phyloP scores from a whole-genome alignment of 139 green algal genomes.

The Diplosphaera chodatii region DNA sequence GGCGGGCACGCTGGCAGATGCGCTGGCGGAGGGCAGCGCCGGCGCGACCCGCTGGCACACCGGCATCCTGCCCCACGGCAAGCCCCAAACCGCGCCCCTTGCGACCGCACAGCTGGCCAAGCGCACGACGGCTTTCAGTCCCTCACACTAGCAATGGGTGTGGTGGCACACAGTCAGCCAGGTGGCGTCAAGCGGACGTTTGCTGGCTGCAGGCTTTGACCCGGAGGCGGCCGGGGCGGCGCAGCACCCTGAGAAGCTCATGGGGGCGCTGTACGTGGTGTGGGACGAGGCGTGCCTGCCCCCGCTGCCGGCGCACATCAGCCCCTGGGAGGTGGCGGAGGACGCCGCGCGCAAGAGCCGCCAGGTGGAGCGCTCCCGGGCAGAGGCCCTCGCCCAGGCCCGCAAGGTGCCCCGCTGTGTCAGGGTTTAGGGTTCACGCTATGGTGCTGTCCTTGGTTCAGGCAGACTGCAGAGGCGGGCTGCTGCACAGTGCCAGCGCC shows the following conservation, averaged over 20 bases:
- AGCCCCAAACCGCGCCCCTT: too few species aligned
- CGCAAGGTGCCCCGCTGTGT: background rate
- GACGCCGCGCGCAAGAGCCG: background rate
- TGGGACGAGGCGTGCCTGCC: constrained; percentile 14
- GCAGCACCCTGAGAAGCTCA: background rate
- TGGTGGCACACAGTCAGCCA: too few species aligned
- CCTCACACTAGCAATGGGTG: too few species aligned
- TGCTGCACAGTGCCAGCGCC: too few species aligned
- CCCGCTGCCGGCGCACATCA: constrained; percentile 5
- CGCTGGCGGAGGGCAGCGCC: background rate
- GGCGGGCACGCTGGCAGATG: background rate
- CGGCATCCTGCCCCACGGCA: background rate
- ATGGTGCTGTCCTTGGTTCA: too few species aligned
- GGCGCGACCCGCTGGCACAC: background rate
- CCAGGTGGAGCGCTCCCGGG: background rate
- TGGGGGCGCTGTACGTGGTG: constrained; percentile 1
- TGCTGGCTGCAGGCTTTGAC: background rate
- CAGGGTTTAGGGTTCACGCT: too few species aligned
- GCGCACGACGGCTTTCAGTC: too few species aligned
- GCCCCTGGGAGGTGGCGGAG: constrained; percentile 15
- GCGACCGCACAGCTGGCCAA: too few species aligned
- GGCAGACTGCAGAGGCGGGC: too few species aligned
- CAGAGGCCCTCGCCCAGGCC: background rate
- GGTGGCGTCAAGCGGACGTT: too few species aligned
- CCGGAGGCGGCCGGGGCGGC: background rate